These are phyloP conservation scores for Pinus albicaulis DNA, from an alignment of 75 land plant genomes.

Conservation along the genomic window DNA sequence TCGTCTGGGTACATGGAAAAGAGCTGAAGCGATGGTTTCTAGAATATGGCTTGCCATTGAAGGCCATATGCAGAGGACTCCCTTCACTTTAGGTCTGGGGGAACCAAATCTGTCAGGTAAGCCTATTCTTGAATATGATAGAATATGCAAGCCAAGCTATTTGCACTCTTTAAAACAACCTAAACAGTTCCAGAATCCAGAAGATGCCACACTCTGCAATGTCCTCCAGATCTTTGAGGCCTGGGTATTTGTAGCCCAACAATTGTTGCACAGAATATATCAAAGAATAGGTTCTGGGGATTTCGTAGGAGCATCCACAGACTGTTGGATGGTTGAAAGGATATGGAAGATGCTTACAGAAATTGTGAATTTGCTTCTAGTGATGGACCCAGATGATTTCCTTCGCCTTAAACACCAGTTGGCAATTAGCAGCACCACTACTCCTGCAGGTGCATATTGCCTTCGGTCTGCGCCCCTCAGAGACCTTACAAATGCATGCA, in stretches of 20 bases:
- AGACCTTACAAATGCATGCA: conserved; percentile 33
- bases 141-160: conserved; percentile 47
- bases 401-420: conserved; percentile 62
- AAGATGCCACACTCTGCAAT: conserved; percentile 55
- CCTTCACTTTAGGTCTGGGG: conserved; percentile 75
- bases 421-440: conserved; percentile 26
- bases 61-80: conserved; percentile 57
- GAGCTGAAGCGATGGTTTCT: conserved; percentile 46
- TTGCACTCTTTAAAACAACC: conserved; percentile 41
- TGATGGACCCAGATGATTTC: conserved; percentile 78
- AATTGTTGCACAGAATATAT: conserved; percentile 35
- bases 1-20: conserved; percentile 61
- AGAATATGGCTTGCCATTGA: conserved; percentile 56
- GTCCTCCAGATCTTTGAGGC: conserved; percentile 69
- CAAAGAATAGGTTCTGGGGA: conserved; percentile 26
- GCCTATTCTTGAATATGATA: conserved; percentile 63
- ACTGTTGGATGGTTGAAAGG: conserved; percentile 67
- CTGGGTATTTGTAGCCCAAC: conserved; percentile 45
- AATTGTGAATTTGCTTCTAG: conserved; percentile 48
- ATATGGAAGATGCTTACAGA: conserved; percentile 69
- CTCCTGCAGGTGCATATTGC: conserved; percentile 53
- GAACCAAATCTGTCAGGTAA: conserved; percentile 76
- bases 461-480: conserved; percentile 56
- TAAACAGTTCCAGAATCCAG: conserved; percentile 32
- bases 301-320: conserved; percentile 33